Base-by-base conservation (phyloP, 805 yeast genomes). In the Saturnispora quitensis region DNA sequence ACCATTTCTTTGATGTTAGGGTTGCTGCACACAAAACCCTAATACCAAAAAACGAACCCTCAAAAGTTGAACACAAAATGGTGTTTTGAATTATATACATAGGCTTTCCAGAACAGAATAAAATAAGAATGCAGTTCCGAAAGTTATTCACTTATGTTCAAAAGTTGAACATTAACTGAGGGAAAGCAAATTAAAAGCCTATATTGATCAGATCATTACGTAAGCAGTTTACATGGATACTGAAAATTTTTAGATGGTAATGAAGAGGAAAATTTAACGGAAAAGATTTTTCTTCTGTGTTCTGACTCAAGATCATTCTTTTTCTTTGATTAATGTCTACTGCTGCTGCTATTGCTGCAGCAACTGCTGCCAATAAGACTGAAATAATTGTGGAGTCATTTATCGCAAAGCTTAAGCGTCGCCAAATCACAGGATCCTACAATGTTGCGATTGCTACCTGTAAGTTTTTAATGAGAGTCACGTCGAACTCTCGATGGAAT, bases 401-500 rank as follows among this genome's bases (percentile, higher is more conserved):
- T 45, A 58, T 65, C 27, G 61, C 68, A 27, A 76, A 78, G 60
- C 76, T 91, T 58, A 90, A 89, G 65, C 83, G 97, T 59, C 82
- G 91, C 53, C 96, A 90, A 65, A 76, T 89, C 44, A 68, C 75
- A 4, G 96, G 95, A 2, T 87, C 96, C 13, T 84, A 83, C 58
- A 75, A 74, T 17, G 86, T 89, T 44, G 97, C 98, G 0, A 72
- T 88, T 36, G 93, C 86, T 50, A 87, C 96, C 7, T 84, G 96
- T 18, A 95, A 89, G 59, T 71, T 91, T 48, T 68, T 93, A 55
- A 84, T 88, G 80, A 78, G 96, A 65, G 93, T 89, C 48, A 82
- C 89, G 20, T 88, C 97, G 0, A 86, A 86, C 12, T 87, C 93
- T 1, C 75, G 96, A 64, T 93, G 98, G 98, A 73, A 79, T 47